phyloP scores from a whole-genome alignment of 179 eudicot genomes.

The Actinidia arguta region DNA sequence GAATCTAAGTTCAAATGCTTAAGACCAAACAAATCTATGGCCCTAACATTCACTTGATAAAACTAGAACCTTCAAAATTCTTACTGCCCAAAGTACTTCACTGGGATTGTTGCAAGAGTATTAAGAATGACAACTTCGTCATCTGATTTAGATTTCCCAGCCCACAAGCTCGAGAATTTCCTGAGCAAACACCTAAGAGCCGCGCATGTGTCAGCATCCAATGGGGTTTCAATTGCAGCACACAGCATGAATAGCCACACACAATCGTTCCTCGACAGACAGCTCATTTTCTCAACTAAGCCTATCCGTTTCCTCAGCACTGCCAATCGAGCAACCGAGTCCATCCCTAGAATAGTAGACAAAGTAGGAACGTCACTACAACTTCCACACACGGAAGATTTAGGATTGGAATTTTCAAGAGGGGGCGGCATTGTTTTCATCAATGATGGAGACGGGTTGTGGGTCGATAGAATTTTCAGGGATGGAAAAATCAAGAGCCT shows the following conservation, averaged over 20 bases:
- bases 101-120: conserved; percentile 77
- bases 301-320: conserved; percentile 64
- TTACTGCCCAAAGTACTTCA: conserved; percentile 76
- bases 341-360: conserved; percentile 62
- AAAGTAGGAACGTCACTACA: conserved; percentile 56
- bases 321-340: conserved; percentile 60
- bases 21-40: neutral
- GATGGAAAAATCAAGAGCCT: conserved; percentile 2
- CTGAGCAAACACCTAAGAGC: conserved; percentile 81
- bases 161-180: conserved; percentile 71
- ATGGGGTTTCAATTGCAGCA: conserved; percentile 75
- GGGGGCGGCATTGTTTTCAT: conserved; percentile 4
- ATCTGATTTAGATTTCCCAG: conserved; percentile 65
- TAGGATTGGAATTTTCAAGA: conserved; percentile 20
- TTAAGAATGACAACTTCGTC: conserved; percentile 84
- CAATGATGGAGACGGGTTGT: neutral
- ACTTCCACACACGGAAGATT: neutral
- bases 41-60: neutral
- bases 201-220: conserved; percentile 85
- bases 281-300: conserved; percentile 41
- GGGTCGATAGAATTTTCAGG: conserved; percentile 2
- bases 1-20: neutral
- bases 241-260: conserved; percentile 89
- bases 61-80: conserved; percentile 33
- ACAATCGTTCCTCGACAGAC: conserved; percentile 54